Conservation (phyloP, 129 eudicot species). For the Lactuca saligna region DNA sequence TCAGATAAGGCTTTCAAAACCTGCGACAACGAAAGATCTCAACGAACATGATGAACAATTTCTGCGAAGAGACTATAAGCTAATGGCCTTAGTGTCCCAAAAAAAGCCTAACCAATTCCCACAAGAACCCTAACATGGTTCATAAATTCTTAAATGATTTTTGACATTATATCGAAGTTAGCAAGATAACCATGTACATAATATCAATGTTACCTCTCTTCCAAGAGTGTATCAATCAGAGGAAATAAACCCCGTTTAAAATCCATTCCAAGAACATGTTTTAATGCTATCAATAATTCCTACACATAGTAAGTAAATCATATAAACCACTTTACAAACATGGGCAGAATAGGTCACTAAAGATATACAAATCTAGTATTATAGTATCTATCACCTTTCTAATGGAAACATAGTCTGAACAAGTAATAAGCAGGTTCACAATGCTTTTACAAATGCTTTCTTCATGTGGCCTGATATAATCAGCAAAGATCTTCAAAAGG, state of each 20-base stretch:
- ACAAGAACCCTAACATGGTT: constrained; percentile 75
- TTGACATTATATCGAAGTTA: constrained; percentile 23
- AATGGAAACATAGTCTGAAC: constrained; percentile 95
- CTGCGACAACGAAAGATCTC: constrained; percentile 91
- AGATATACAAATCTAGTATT: neutral
- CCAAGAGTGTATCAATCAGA: constrained; percentile 86
- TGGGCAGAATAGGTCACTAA: neutral
- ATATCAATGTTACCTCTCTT: constrained; percentile 68
- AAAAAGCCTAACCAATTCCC: constrained; percentile 98
- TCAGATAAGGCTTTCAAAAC: constrained; percentile 35
- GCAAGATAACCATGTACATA: constrained; percentile 13
- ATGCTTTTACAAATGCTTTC: constrained; percentile 97
- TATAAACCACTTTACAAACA: constrained; percentile 16
- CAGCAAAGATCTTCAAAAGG: constrained; percentile 93
- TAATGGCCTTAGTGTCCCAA: constrained; percentile 89
- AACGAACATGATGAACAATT: constrained; percentile 96
- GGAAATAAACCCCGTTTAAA: constrained; percentile 97
- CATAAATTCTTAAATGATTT: constrained; percentile 23
- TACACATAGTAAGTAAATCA: constrained; percentile 35
- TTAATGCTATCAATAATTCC: constrained; percentile 94
- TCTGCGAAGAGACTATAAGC: constrained; percentile 98
- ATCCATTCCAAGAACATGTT: constrained; percentile 95
- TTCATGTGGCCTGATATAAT: constrained; percentile 91
- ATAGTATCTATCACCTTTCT: constrained; percentile 60
- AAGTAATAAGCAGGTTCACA: constrained; percentile 95